Percentiles rank a stretch among this genome's conserved stretches.
Evolutionary conservation across 306 rosid genomes (phyloP).

Genomic region (Alnus rubra): DNA sequence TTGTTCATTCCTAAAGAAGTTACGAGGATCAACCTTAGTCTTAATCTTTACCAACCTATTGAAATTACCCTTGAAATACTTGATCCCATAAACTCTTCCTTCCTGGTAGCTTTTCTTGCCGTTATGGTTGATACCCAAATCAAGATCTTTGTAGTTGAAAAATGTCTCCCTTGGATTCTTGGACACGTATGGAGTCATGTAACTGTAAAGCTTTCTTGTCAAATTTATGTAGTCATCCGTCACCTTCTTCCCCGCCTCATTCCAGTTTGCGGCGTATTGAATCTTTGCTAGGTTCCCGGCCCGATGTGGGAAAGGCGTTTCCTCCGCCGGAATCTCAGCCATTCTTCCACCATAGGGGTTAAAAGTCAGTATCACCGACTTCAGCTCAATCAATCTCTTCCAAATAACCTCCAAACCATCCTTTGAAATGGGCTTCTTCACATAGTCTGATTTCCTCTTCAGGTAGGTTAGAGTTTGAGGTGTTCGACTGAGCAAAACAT

Average conservation of each 20-base stretch:
- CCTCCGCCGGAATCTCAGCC: neutral
- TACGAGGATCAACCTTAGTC: constrained; percentile 24
- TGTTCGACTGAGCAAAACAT: constrained; percentile 43
- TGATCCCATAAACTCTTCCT: constrained; percentile 25
- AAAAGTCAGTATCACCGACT: constrained; percentile 29
- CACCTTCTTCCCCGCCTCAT: neutral
- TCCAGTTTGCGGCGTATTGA: constrained; percentile 27
- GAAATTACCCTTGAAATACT: constrained; percentile 27
- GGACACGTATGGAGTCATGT: constrained; percentile 30
- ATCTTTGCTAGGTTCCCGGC: constrained; percentile 26
- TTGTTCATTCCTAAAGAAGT: constrained; percentile 36
- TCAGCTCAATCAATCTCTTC: constrained; percentile 60
- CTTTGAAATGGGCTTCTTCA: constrained; percentile 42
- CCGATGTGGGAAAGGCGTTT: neutral
- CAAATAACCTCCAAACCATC: constrained; percentile 47
- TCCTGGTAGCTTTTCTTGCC: constrained; percentile 16
- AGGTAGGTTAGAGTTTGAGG: constrained; percentile 36
- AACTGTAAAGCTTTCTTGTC: constrained; percentile 18
- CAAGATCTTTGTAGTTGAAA: constrained; percentile 34
- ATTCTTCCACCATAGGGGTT: constrained; percentile 73
- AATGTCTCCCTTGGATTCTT: constrained; percentile 4
- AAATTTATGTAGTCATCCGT: constrained; percentile 6
- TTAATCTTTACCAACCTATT: constrained; percentile 25
- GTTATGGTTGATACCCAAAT: constrained; percentile 23
- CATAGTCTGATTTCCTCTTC: constrained; percentile 58